These are phyloP conservation scores for Evernia prunastri DNA, from an alignment of 495 filamentous ascomycete species.

Conservation along the genomic window DNA sequence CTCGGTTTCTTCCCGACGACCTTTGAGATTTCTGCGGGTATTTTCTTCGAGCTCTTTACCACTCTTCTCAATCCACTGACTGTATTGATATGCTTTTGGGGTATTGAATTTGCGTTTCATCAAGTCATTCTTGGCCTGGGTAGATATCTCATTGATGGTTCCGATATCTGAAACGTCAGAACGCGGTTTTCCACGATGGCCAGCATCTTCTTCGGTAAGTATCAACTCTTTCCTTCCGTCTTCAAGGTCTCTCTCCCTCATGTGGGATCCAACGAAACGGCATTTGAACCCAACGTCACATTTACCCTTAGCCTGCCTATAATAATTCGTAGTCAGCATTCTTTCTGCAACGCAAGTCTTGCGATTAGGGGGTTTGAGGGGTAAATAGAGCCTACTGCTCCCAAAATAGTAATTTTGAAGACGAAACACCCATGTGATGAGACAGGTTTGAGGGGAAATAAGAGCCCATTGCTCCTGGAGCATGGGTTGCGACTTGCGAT, in stretches of 20 bases:
- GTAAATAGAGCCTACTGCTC: background rate
- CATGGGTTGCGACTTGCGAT: background rate
- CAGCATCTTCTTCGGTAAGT: conserved; percentile 50
- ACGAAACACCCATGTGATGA: background rate
- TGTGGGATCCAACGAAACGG: conserved; percentile 77
- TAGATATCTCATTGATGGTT: conserved; percentile 64
- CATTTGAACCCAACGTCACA: conserved; percentile 89
- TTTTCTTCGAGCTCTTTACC: conserved; percentile 49
- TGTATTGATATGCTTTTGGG: conserved; percentile 66
- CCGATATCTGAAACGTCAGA: conserved; percentile 49
- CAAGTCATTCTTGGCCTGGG: conserved; percentile 60
- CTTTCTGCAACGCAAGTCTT: background rate
- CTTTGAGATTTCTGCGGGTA: conserved; percentile 21
- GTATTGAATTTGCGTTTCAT: conserved; percentile 58
- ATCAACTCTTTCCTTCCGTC: conserved; percentile 79
- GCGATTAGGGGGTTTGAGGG: background rate
- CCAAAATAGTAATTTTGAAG: background rate
- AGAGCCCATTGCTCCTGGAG: background rate
- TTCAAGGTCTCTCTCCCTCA: conserved; percentile 60
- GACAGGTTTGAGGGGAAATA: background rate
- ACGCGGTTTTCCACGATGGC: conserved; percentile 27
- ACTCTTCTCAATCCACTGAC: conserved; percentile 63
- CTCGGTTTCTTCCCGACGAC: conserved; percentile 9
- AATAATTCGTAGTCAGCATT: background rate
- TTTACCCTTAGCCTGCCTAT: conserved; percentile 55